A percentile compares a stretch with the other conserved stretches of the same genome.
These are phyloP conservation scores for Metarhizium anisopliae DNA, from an alignment of 2,329 filamentous ascomycete genomes.

Conservation along the genomic window DNA sequence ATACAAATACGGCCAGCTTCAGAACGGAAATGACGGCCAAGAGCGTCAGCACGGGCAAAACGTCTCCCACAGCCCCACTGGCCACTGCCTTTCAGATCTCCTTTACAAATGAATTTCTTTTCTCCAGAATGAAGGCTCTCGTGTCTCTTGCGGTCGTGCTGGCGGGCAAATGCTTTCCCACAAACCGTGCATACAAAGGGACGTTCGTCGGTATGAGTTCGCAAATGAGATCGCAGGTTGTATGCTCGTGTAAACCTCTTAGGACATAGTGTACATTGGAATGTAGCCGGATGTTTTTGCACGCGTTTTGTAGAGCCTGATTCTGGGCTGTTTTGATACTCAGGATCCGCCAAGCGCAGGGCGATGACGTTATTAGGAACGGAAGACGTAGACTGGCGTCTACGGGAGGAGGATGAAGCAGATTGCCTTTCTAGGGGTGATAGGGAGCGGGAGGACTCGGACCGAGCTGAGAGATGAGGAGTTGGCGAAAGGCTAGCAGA, in stretches of 20 bases:
- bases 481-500: constrained; percentile 40
- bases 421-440: constrained; percentile 50
- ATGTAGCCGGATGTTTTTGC: constrained; percentile 95
- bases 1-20: constrained; percentile 95
- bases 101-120: constrained; percentile 97
- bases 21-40: constrained; percentile 89
- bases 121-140: constrained; percentile 94
- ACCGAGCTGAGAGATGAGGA: constrained; percentile 34
- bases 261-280: constrained; percentile 86
- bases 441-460: constrained; percentile 44
- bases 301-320: constrained; percentile 65
- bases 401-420: constrained; percentile 22
- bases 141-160: constrained; percentile 95
- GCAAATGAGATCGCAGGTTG: constrained; percentile 87
- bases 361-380: constrained; percentile 63
- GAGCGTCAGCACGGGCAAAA: constrained; percentile 89
- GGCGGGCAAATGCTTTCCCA: constrained; percentile 91
- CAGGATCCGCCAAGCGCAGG: constrained; percentile 82
- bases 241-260: constrained; percentile 96
- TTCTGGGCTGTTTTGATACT: constrained; percentile 60
- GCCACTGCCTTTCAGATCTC: constrained; percentile 71
- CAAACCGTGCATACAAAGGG: constrained; percentile 97
- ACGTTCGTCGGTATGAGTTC: constrained; percentile 93
- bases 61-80: constrained; percentile 90
- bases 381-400: constrained; percentile 55